These are phyloP conservation scores for Botrytis medusae DNA, from an alignment of 2,329 filamentous ascomycete genomes.

Conservation along the genomic window DNA sequence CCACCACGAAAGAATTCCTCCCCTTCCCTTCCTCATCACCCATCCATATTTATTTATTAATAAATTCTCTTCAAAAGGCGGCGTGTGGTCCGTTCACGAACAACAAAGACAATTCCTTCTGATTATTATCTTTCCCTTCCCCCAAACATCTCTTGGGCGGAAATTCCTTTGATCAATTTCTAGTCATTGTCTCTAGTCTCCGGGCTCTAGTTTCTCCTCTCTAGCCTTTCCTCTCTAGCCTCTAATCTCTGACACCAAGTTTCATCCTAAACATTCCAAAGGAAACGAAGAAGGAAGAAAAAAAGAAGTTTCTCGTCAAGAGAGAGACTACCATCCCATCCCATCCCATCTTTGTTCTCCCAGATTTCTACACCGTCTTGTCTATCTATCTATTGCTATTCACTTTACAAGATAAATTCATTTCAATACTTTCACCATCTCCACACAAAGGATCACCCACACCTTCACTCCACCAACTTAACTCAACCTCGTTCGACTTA, in stretches of 20 bases:
- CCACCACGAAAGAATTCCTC: neutral
- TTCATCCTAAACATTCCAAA: constrained; percentile 12
- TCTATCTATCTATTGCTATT: neutral
- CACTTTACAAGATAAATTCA: neutral
- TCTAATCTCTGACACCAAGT: constrained; percentile 2
- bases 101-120: constrained; percentile 4
- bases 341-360: constrained; percentile 16
- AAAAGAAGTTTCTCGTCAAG: neutral
- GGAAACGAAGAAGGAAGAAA: neutral
- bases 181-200: constrained; percentile 7
- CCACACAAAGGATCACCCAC: neutral
- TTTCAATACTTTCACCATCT: neutral
- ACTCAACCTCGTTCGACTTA: neutral
- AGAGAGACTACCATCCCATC: neutral
- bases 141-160: neutral
- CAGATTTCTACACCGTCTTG: constrained; percentile 1
- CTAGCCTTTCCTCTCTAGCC: neutral
- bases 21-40: neutral
- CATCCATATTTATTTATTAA: neutral
- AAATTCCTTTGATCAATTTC: constrained; percentile 11
- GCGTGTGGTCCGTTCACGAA: neutral
- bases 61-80: neutral
- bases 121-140: no score
- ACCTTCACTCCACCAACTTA: neutral
- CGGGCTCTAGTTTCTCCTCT: neutral